Conservation (phyloP, 148 eudicot species). For the Camellia granthamiana region DNA sequence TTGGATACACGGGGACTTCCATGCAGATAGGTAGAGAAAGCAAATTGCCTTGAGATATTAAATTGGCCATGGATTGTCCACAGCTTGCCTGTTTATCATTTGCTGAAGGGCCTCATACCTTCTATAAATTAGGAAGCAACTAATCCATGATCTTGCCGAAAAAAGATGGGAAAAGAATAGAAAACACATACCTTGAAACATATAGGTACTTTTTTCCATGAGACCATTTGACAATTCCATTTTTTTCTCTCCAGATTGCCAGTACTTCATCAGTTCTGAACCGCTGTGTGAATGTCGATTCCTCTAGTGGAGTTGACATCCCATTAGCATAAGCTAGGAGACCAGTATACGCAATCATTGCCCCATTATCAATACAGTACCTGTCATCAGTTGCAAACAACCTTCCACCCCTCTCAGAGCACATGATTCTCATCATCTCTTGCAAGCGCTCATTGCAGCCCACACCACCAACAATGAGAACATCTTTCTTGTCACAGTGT, state of each 20-base stretch:
- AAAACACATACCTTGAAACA: neutral
- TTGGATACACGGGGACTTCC: neutral
- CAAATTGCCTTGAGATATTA: neutral
- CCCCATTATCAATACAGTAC: constrained; percentile 85
- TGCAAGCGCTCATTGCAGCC: constrained; percentile 93
- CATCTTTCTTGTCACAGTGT: constrained; percentile 89
- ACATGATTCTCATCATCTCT: constrained; percentile 90
- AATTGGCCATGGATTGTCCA: neutral
- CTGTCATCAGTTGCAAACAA: constrained; percentile 78
- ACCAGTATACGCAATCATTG: constrained; percentile 92
- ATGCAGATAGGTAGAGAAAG: neutral
- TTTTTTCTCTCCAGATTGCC: constrained; percentile 77
- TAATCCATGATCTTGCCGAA: neutral
- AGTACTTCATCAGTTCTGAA: constrained; percentile 88
- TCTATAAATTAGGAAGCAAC: neutral
- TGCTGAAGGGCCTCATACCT: neutral
- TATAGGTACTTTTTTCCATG: neutral
- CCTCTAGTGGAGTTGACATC: constrained; percentile 60
- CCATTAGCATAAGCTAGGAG: constrained; percentile 75
- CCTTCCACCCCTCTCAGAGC: constrained; percentile 76
- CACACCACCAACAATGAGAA: constrained; percentile 94
- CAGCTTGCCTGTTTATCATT: neutral
- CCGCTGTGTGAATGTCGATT: constrained; percentile 79
- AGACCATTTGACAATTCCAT: constrained; percentile 24
- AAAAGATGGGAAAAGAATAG: neutral